phyloP scores from a whole-genome alignment of 768 basidiomycete species.

The Termitomyces titanicus region DNA sequence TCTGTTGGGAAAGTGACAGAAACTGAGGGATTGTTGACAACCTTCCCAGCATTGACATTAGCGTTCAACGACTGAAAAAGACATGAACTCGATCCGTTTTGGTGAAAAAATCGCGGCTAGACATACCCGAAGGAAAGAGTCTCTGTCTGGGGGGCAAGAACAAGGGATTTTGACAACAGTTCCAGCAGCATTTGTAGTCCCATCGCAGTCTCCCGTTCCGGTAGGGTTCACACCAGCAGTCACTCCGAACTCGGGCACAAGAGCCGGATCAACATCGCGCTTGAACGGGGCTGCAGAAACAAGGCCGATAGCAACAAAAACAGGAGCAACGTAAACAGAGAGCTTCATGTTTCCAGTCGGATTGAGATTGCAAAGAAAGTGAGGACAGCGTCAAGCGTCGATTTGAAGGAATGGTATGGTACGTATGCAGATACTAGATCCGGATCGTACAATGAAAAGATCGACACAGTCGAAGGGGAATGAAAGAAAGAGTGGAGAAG shows the following conservation, averaged over 20 bases:
- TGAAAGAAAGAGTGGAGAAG: not conserved
- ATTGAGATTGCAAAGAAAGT: conserved; percentile 1
- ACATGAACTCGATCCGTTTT: not conserved
- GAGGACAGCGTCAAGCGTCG: conserved; percentile 12
- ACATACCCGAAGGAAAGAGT: conserved; percentile 47
- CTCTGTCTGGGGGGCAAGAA: conserved; percentile 56
- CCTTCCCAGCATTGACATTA: conserved; percentile 60
- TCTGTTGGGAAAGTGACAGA: conserved; percentile 61
- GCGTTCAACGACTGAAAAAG: conserved; percentile 36
- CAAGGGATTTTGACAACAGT: conserved; percentile 60
- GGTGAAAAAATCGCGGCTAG: not conserved
- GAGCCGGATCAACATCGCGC: conserved; percentile 36
- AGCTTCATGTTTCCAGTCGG: conserved; percentile 27
- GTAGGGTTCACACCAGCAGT: conserved; percentile 56
- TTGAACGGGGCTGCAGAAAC: conserved; percentile 36
- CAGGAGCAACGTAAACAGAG: conserved; percentile 24
- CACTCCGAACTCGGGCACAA: conserved; percentile 62
- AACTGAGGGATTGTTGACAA: conserved; percentile 62
- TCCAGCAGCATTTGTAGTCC: conserved; percentile 54
- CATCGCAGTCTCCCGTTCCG: conserved; percentile 60
- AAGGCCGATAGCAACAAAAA: conserved; percentile 25
- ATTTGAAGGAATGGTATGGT: conserved; percentile 12
- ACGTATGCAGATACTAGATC: conserved; percentile 1
- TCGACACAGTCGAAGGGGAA: conserved; percentile 20
- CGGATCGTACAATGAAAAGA: not conserved